Evolutionary conservation across 2,329 filamentous ascomycete species (phyloP).

Genomic region (Dendrostoma leiphaemia): DNA sequence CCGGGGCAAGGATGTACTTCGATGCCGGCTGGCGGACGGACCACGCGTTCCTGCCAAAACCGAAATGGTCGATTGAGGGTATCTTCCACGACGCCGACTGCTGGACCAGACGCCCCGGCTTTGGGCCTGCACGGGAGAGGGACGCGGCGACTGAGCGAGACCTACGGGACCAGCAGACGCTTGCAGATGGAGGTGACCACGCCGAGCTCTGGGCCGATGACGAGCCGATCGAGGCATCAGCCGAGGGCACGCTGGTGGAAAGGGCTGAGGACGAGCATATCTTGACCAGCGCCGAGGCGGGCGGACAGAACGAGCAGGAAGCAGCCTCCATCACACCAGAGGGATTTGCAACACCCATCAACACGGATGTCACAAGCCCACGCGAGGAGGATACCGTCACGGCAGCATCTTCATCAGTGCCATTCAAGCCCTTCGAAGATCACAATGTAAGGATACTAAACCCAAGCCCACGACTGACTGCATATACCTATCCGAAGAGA

Average conservation of each 20-base stretch:
- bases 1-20: conserved; percentile 88
- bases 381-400: neutral
- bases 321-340: neutral
- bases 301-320: neutral
- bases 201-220: neutral
- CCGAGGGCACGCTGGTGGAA: neutral
- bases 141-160: neutral
- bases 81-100: conserved; percentile 58
- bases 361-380: neutral
- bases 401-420: too few species aligned
- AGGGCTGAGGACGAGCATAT: neutral
- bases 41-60: conserved; percentile 56
- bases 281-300: neutral
- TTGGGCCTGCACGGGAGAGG: neutral
- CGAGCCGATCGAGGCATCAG: neutral
- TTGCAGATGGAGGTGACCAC: neutral
- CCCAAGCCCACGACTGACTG: too few species aligned
- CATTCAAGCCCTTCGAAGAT: too few species aligned
- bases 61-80: conserved; percentile 72
- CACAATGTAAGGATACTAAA: too few species aligned
- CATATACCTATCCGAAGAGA: too few species aligned
- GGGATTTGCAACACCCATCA: neutral
- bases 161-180: neutral
- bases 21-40: conserved; percentile 69
- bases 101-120: conserved; percentile 33